A percentile compares a stretch with the other conserved stretches of the same genome.
Conservation (phyloP, 1,139 yeast genomes). For the Wickerhamomyces sp. region DNA sequence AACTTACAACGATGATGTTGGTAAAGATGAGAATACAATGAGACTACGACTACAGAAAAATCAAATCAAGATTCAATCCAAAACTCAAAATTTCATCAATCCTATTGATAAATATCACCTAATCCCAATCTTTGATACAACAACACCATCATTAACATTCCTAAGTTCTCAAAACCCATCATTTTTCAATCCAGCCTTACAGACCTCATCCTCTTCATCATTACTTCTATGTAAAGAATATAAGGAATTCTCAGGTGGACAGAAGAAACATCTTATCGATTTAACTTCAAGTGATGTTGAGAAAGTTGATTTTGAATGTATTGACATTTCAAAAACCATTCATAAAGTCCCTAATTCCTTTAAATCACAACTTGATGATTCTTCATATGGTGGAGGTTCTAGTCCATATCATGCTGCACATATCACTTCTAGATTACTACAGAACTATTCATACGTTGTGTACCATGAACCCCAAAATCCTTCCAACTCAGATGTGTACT, state of each 20-base stretch:
- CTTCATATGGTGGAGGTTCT: slow-evolving; percentile 45
- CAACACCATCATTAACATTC: slow-evolving; percentile 3
- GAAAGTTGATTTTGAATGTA: slow-evolving; percentile 28
- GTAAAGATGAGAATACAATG: slow-evolving; percentile 1
- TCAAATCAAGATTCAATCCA: slow-evolving; percentile 1
- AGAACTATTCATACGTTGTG: slow-evolving; percentile 43
- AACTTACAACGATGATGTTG: slow-evolving; percentile 25
- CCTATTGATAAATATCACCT: slow-evolving; percentile 3
- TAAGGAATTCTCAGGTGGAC: background rate
- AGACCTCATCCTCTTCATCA: slow-evolving; percentile 3
- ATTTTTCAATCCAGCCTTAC: background rate
- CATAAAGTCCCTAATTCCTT: slow-evolving; percentile 44
- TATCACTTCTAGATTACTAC: slow-evolving; percentile 32
- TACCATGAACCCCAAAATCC: slow-evolving; percentile 32
- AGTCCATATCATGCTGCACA: slow-evolving; percentile 45
- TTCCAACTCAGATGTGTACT: slow-evolving; percentile 21
- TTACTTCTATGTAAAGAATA: slow-evolving; percentile 7
- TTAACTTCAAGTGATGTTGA: background rate
- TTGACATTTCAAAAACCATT: slow-evolving; percentile 34
- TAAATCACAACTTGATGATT: slow-evolving; percentile 35
- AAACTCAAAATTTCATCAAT: background rate
- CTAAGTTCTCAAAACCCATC: slow-evolving; percentile 5
- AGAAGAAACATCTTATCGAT: background rate
- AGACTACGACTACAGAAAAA: slow-evolving; percentile 6
- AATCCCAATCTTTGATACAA: slow-evolving; percentile 3